Percentiles rank a stretch among this genome's conserved stretches.
phyloP scores from a whole-genome alignment of 2,329 filamentous ascomycete genomes.

The Talaromyces sp. region DNA sequence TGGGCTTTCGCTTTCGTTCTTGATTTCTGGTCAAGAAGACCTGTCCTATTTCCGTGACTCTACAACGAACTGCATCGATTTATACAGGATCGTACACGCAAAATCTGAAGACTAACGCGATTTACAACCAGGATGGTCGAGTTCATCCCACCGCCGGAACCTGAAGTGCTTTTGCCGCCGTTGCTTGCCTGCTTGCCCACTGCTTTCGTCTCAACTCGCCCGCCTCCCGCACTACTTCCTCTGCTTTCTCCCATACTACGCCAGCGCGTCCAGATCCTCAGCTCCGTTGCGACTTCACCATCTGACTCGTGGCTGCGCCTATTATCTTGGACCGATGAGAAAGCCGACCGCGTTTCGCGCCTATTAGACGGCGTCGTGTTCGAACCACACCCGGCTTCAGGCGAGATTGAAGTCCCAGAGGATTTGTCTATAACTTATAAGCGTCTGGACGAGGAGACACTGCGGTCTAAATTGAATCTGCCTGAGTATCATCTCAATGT shows the following conservation, averaged over 20 bases:
- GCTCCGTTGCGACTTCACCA: constrained; percentile 38
- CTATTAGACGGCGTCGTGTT: constrained; percentile 52
- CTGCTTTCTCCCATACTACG: constrained; percentile 60
- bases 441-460: constrained; percentile 57
- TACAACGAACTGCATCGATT: neutral
- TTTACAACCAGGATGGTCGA: constrained; percentile 45
- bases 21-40: neutral
- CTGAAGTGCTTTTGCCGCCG: constrained; percentile 55
- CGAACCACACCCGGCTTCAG: constrained; percentile 60
- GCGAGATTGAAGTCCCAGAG: constrained; percentile 59
- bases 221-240: constrained; percentile 56
- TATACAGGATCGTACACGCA: neutral
- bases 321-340: constrained; percentile 53
- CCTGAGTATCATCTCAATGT: constrained; percentile 52
- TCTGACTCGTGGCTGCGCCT: constrained; percentile 54
- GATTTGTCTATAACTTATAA: constrained; percentile 53
- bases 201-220: constrained; percentile 54
- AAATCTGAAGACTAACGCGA: neutral
- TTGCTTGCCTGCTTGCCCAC: constrained; percentile 60
- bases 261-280: constrained; percentile 56
- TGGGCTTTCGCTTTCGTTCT: neutral
- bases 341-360: constrained; percentile 50
- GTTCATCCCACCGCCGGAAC: constrained; percentile 51
- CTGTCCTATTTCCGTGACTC: neutral
- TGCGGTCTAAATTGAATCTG: constrained; percentile 52